Percentiles rank a stretch among this genome's conserved stretches.
phyloP scores from a whole-genome alignment of 2,329 filamentous ascomycete species.

The Akanthomyces lecanii region DNA sequence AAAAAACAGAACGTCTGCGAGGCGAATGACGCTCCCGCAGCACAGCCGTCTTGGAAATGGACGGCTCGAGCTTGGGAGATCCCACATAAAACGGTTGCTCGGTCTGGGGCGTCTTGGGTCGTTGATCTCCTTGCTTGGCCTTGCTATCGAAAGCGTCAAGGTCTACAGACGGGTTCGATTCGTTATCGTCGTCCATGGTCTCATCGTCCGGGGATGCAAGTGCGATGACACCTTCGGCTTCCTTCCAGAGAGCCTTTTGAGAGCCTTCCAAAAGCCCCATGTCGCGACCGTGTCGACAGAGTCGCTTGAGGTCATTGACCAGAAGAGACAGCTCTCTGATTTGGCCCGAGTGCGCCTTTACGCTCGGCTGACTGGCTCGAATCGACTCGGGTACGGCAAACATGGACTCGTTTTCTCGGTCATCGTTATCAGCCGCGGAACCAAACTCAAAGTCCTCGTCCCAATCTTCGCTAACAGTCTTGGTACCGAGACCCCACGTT shows the following conservation, averaged over 20 bases:
- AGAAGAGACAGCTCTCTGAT: conserved; percentile 75
- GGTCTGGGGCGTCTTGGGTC: conserved; percentile 37
- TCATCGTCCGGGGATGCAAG: conserved; percentile 68
- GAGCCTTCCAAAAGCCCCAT: conserved; percentile 61
- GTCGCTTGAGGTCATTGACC: conserved; percentile 77
- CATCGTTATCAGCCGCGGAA: conserved; percentile 36
- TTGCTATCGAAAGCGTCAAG: conserved; percentile 39
- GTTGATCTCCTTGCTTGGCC: conserved; percentile 47
- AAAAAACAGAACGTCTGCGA: conserved; percentile 59
- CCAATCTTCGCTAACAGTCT: conserved; percentile 81
- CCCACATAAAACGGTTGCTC: conserved; percentile 42
- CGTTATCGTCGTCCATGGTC: conserved; percentile 33
- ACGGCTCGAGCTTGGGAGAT: conserved; percentile 39
- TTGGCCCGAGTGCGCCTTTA: conserved; percentile 79
- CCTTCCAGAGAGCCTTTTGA: conserved; percentile 64
- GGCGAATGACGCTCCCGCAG: conserved; percentile 50
- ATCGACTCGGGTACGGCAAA: conserved; percentile 66
- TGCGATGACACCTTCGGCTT: conserved; percentile 83
- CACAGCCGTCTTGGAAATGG: conserved; percentile 47
- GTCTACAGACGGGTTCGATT: conserved; percentile 36
- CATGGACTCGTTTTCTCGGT: conserved; percentile 30
- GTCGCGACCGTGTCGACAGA: conserved; percentile 65
- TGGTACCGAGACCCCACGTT: conserved; percentile 76
- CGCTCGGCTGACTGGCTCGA: conserved; percentile 74
- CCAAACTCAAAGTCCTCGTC: conserved; percentile 84